These are phyloP conservation scores for Aquilaria yunnanensis DNA, from an alignment of 345 rosid species.

Conservation along the genomic window DNA sequence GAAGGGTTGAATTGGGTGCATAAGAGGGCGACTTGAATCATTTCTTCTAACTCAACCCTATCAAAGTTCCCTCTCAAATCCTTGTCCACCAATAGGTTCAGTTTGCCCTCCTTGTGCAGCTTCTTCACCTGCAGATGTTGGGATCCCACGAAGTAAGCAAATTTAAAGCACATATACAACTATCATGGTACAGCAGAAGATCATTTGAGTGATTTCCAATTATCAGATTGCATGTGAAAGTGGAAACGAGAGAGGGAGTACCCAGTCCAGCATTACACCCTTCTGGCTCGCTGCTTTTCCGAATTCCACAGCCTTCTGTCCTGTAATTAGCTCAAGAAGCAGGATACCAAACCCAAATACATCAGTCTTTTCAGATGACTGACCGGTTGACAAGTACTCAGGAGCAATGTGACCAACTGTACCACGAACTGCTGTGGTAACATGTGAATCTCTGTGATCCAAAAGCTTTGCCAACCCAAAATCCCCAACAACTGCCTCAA, in stretches of 20 bases:
- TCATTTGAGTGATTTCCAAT: background rate
- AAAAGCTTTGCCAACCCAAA: slow-evolving; percentile 95
- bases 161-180: background rate
- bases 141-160: background rate
- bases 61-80: slow-evolving; percentile 58
- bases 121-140: slow-evolving; percentile 68
- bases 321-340: slow-evolving; percentile 89
- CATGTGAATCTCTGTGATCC: slow-evolving; percentile 92
- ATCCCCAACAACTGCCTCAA: slow-evolving; percentile 98
- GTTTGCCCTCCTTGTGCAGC: slow-evolving; percentile 78
- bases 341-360: slow-evolving; percentile 93
- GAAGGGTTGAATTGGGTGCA: slow-evolving; percentile 70
- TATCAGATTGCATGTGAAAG: background rate
- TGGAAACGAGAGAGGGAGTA: slow-evolving; percentile 19
- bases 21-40: slow-evolving; percentile 74
- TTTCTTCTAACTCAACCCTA: slow-evolving; percentile 66
- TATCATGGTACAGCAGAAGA: background rate
- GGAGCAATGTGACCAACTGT: slow-evolving; percentile 95
- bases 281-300: slow-evolving; percentile 84
- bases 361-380: slow-evolving; percentile 91
- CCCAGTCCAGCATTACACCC: slow-evolving; percentile 97
- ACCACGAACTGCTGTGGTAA: slow-evolving; percentile 93
- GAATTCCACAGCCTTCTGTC: slow-evolving; percentile 83
- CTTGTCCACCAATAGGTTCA: slow-evolving; percentile 67
- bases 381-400: slow-evolving; percentile 86